These are phyloP conservation scores for Alternaria brassicae DNA, from an alignment of 2,329 filamentous ascomycete genomes.

Conservation along the genomic window DNA sequence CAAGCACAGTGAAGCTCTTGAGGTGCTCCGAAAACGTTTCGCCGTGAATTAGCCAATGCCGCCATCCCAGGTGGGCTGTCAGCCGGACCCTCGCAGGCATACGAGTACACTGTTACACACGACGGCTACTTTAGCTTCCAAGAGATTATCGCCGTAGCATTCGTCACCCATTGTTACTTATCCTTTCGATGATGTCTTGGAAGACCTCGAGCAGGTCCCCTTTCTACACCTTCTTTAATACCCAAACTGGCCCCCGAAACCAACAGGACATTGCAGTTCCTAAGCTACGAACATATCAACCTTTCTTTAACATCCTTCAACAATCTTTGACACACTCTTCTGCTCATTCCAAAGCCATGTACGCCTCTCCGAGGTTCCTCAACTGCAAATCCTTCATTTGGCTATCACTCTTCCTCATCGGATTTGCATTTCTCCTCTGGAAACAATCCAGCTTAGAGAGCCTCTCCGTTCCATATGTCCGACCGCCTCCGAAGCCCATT, in stretches of 20 bases:
- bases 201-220: not conserved
- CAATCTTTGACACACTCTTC: not conserved
- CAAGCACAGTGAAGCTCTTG: slow-evolving; percentile 2
- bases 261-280: not conserved
- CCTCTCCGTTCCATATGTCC: slow-evolving; percentile 16
- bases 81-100: not conserved
- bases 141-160: not conserved
- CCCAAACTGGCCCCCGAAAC: not conserved
- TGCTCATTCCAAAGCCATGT: not conserved
- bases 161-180: not conserved
- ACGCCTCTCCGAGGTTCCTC: not conserved
- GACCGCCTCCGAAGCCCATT: slow-evolving; percentile 6
- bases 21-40: too few relatives aligned
- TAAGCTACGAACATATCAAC: not conserved
- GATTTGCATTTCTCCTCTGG: slow-evolving; percentile 12
- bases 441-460: slow-evolving; percentile 2
- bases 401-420: slow-evolving; percentile 11
- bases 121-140: not conserved
- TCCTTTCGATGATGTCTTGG: not conserved
- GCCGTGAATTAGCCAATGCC: not conserved
- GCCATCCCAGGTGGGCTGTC: not conserved
- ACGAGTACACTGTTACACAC: not conserved
- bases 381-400: slow-evolving; percentile 8
- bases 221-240: not conserved
- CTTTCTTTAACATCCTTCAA: not conserved